Evolutionary conservation across 2,329 filamentous ascomycete genomes (phyloP).

Genomic region (Polytolypa hystricis): DNA sequence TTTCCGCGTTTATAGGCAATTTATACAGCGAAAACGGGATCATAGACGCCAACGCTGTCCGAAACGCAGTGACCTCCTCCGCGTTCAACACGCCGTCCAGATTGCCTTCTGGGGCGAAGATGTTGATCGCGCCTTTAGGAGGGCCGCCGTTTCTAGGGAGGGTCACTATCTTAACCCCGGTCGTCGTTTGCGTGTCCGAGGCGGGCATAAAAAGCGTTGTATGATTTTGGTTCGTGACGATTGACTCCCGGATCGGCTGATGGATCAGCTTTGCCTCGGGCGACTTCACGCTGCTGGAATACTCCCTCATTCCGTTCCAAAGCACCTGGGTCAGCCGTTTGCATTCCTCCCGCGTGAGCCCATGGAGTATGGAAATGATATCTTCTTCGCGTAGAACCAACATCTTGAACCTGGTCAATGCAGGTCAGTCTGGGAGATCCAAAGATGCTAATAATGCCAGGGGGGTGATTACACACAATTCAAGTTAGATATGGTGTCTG

Average conservation of each 20-base stretch:
- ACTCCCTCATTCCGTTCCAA: constrained; percentile 23
- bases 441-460: no score
- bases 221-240: constrained; percentile 29
- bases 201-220: constrained; percentile 68
- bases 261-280: constrained; percentile 23
- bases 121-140: constrained; percentile 57
- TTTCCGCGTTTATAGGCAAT: constrained; percentile 18
- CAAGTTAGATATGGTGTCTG: no score
- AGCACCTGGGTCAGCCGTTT: constrained; percentile 26
- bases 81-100: constrained; percentile 62
- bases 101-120: constrained; percentile 52
- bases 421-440: no score
- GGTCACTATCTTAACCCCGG: constrained; percentile 64
- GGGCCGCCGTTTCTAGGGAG: constrained; percentile 35
- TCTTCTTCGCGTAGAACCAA: constrained; percentile 12
- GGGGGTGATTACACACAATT: not conserved
- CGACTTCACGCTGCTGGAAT: constrained; percentile 20
- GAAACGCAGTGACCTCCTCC: constrained; percentile 65
- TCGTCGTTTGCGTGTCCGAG: constrained; percentile 45
- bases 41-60: constrained; percentile 62
- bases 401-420: constrained; percentile 6
- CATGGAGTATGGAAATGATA: constrained; percentile 23
- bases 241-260: constrained; percentile 33
- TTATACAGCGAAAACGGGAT: constrained; percentile 46
- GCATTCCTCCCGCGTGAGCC: constrained; percentile 23